These are phyloP conservation scores for Dictyostelium firmibasis DNA, from an alignment of 78 protist species.

Conservation along the genomic window DNA sequence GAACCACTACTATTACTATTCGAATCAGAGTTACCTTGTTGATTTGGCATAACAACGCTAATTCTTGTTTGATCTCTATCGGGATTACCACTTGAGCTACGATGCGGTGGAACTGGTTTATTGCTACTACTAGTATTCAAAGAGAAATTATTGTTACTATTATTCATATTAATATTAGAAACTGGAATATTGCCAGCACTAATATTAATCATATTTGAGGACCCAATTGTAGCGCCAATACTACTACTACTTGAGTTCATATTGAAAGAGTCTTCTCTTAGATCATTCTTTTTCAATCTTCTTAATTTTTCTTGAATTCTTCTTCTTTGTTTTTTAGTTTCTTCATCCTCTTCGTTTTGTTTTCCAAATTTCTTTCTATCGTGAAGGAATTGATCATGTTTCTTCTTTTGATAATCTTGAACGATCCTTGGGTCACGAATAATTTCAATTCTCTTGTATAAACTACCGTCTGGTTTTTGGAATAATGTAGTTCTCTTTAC, in stretches of 20 bases:
- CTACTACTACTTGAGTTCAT: not conserved
- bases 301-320: not conserved
- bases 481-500: slow-evolving; percentile 60
- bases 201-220: not conserved
- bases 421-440: slow-evolving; percentile 65
- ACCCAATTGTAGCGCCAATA: not conserved
- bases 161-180: not conserved
- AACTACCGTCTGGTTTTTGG: slow-evolving; percentile 71
- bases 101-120: not conserved
- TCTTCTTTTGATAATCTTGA: slow-evolving; percentile 43
- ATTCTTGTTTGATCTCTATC: not conserved
- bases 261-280: not conserved
- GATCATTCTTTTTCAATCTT: slow-evolving; percentile 1
- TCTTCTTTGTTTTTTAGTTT: slow-evolving; percentile 12
- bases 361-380: slow-evolving; percentile 24
- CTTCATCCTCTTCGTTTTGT: slow-evolving; percentile 3
- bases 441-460: slow-evolving; percentile 51
- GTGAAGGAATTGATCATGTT: not conserved
- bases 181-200: slow-evolving; percentile 36
- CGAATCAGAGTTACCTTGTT: not conserved
- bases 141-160: not conserved
- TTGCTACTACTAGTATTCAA: not conserved
- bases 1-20: not conserved
- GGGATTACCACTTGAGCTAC: not conserved
- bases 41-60: not conserved